Base-by-base conservation (phyloP, 179 eudicot genomes). In the Actinidia arguta region DNA sequence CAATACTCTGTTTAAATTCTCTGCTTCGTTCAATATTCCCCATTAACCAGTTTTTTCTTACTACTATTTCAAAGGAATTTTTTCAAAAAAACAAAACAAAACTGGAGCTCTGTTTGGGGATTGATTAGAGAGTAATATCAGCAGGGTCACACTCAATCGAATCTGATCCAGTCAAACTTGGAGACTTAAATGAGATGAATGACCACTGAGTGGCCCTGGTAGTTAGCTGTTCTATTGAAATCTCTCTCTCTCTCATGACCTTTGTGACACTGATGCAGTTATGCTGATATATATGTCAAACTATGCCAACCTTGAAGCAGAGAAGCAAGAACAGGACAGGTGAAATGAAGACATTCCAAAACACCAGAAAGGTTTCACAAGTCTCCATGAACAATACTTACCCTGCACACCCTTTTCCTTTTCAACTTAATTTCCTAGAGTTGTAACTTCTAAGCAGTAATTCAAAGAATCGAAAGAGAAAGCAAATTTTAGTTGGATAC, bases 201-300 rank as follows among this genome's bases (percentile, higher is more conserved):
- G 36, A 10, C 64, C 22, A 50, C 52, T 48, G 52, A 50, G 79
- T 81, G 79, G 83, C 13, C 51, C 83, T 70, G 12, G 7, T 44
- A 47, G 36, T 81, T 24, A 61, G 20, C 75, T 80, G 76, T 63
- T 70, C 67, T 55, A 25, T 80, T 80, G 83, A 72, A 61, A 72
- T 17, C 52, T 80, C 64, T 81, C 31, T 63, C 69, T 58, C 47
- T n/a, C n/a, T n/a, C n/a, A n/a, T n/a, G n/a, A n/a, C n/a, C n/a
- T n/a, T n/a, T n/a, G n/a, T n/a, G n/a, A n/a, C n/a, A n/a, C n/a
- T 18, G 22, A 61, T 9, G 27, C 3, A 51, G 48, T 46, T 12
- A 67, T 76, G 76, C 17, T 73, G 59, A 73, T 48, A 17, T 31
- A 42, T 59, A 47, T 54, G n/a, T n/a, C 25, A 67, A 56, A 81